phyloP scores from a whole-genome alignment of 2,329 filamentous ascomycete genomes.

The Claviceps humidiphila region DNA sequence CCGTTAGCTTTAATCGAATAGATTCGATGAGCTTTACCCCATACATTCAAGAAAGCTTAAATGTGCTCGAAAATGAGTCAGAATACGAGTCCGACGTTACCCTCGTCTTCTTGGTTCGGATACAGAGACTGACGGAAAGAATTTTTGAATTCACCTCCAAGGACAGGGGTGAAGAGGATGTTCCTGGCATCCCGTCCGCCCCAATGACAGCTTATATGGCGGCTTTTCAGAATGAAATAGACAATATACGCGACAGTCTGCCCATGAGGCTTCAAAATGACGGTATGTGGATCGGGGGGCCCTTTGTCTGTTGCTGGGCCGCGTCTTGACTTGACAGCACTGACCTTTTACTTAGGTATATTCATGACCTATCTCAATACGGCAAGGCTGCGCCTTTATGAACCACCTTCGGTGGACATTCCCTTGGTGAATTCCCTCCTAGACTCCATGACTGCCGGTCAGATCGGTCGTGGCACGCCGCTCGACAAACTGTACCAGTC shows the following conservation, averaged over 20 bases:
- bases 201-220: constrained; percentile 31
- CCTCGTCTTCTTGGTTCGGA: constrained; percentile 32
- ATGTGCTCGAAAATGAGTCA: constrained; percentile 26
- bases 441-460: constrained; percentile 27
- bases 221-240: constrained; percentile 32
- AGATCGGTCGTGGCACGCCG: constrained; percentile 24
- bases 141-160: constrained; percentile 28
- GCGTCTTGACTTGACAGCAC: background rate
- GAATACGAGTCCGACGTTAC: constrained; percentile 35
- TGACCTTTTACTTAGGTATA: background rate
- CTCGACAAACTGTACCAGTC: constrained; percentile 38
- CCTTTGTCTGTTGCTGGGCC: background rate
- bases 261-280: constrained; percentile 23
- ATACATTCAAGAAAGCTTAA: constrained; percentile 38
- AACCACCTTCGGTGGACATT: constrained; percentile 31
- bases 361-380: constrained; percentile 22
- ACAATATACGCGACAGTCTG: constrained; percentile 24
- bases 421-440: constrained; percentile 27
- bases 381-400: constrained; percentile 30
- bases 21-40: constrained; percentile 37
- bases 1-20: constrained; percentile 28
- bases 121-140: constrained; percentile 38
- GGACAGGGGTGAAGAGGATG: constrained; percentile 21
- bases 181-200: constrained; percentile 22
- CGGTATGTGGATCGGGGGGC: constrained; percentile 16